A percentile compares a stretch with the other conserved stretches of the same genome.
Conservation (phyloP, 2,329 filamentous ascomycete species). For the Aspergillus brunneoviolaceus region DNA sequence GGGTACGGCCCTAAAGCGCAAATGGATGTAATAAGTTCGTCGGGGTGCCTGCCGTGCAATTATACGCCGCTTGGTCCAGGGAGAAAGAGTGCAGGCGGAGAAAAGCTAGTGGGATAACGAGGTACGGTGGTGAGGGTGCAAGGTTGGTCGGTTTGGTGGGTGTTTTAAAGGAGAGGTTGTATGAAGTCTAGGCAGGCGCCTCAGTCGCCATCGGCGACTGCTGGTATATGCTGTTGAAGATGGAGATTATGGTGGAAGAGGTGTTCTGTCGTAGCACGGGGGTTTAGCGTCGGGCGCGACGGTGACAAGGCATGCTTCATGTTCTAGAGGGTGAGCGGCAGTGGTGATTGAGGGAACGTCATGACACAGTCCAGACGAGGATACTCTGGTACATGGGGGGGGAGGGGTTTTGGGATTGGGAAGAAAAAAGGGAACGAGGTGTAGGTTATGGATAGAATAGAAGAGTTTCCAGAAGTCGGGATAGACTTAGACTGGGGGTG, state of each 20-base stretch:
- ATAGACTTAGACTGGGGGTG: constrained; percentile 1
- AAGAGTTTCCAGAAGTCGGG: not conserved
- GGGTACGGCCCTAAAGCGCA: not conserved
- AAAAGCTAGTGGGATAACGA: constrained; percentile 7
- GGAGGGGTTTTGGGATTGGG: not conserved
- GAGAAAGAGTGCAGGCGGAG: constrained; percentile 2
- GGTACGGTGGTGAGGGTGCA: not conserved
- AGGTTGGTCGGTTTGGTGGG: not conserved
- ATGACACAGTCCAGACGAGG: constrained; percentile 21
- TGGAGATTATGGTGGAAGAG: constrained; percentile 8
- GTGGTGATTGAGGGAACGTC: constrained; percentile 24
- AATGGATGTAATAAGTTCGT: not conserved
- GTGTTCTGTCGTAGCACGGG: constrained; percentile 12
- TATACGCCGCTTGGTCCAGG: not conserved
- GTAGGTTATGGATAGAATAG: not conserved
- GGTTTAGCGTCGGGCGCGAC: constrained; percentile 24
- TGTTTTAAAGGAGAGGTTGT: constrained; percentile 1
- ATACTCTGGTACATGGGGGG: constrained; percentile 16
- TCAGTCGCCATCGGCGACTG: not conserved
- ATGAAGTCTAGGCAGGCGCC: not conserved
- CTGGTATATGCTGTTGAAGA: not conserved
- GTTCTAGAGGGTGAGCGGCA: constrained; percentile 21
- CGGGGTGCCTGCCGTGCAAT: not conserved
- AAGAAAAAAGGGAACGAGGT: not conserved
- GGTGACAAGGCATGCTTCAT: constrained; percentile 23